phyloP scores from a whole-genome alignment of 2,329 filamentous ascomycete species.

The Venturia carpophila region DNA sequence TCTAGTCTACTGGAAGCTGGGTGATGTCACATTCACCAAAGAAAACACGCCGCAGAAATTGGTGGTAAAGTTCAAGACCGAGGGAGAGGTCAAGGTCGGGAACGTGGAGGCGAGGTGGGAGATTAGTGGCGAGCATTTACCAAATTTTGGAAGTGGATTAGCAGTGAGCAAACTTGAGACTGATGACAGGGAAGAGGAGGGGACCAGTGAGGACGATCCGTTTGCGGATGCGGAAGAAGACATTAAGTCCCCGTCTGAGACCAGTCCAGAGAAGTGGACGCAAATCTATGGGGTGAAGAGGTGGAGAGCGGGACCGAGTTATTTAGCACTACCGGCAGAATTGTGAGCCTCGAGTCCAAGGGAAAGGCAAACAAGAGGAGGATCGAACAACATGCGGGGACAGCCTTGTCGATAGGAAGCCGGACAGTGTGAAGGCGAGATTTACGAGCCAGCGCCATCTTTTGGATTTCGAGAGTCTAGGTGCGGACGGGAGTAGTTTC shows the following conservation, averaged over 20 bases:
- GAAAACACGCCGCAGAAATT: conserved; percentile 53
- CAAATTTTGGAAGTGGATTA: conserved; percentile 41
- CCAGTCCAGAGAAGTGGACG: conserved; percentile 48
- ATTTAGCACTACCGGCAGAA: conserved; percentile 41
- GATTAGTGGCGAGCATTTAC: conserved; percentile 43
- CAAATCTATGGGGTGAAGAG: conserved; percentile 59
- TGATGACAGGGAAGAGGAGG: conserved; percentile 22
- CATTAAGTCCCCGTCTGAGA: not conserved
- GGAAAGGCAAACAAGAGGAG: not conserved
- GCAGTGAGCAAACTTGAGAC: conserved; percentile 52
- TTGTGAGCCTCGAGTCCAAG: not conserved
- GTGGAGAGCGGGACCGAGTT: conserved; percentile 62
- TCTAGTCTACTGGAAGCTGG: conserved; percentile 71
- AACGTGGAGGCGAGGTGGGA: conserved; percentile 82
- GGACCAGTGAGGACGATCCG: conserved; percentile 50
- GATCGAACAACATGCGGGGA: not conserved
- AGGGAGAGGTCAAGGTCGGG: conserved; percentile 62
- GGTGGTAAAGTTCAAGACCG: conserved; percentile 72
- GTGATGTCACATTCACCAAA: conserved; percentile 59
- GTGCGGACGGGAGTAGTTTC: not conserved
- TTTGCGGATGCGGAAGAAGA: conserved; percentile 55
- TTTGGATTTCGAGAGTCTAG: not conserved
- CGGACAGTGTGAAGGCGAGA: not conserved
- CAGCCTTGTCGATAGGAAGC: not conserved
- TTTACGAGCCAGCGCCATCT: not conserved